A percentile compares a stretch with the other conserved stretches of the same genome.
These are phyloP conservation scores for Cinchona pubescens DNA, from an alignment of 257 asterid genomes.

Conservation along the genomic window DNA sequence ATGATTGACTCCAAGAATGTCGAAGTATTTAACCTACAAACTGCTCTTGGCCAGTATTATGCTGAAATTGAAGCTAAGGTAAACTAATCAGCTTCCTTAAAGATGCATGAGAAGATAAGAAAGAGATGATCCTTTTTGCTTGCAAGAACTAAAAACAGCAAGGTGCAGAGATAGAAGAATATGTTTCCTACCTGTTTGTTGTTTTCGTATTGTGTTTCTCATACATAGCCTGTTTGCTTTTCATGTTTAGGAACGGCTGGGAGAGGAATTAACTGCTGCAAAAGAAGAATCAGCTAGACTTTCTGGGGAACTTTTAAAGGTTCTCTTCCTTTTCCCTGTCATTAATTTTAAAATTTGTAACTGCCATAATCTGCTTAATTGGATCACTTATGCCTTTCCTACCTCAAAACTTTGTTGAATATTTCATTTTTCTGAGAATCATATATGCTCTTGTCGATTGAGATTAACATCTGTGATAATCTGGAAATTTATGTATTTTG, in stretches of 20 bases:
- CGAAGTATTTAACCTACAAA: conserved; percentile 92
- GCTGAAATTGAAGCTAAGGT: conserved; percentile 99
- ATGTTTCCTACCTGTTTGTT: neutral
- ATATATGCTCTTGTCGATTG: neutral
- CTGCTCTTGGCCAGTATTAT: conserved; percentile 97
- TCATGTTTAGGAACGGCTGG: conserved; percentile 73
- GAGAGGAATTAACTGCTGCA: conserved; percentile 60
- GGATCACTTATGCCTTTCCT: neutral
- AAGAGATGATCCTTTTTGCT: conserved; percentile 1
- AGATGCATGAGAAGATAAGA: conserved; percentile 22
- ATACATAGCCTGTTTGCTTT: conserved; percentile 9
- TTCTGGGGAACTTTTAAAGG: conserved; percentile 74
- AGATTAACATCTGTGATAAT: neutral
- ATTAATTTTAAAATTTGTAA: conserved; percentile 2
- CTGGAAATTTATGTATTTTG: neutral
- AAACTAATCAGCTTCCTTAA: conserved; percentile 9
- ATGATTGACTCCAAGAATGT: conserved; percentile 75
- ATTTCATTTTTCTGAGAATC: neutral
- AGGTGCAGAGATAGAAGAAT: neutral
- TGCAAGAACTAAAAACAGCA: neutral
- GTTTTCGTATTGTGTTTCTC: conserved; percentile 1
- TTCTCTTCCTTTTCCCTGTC: conserved; percentile 25
- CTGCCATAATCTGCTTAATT: neutral
- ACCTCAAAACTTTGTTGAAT: neutral
- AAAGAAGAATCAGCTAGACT: conserved; percentile 76